A percentile compares a stretch with the other conserved stretches of the same genome.
phyloP scores from a whole-genome alignment of 1,284 basidiomycete species.

The Rhodotorula sp. region DNA sequence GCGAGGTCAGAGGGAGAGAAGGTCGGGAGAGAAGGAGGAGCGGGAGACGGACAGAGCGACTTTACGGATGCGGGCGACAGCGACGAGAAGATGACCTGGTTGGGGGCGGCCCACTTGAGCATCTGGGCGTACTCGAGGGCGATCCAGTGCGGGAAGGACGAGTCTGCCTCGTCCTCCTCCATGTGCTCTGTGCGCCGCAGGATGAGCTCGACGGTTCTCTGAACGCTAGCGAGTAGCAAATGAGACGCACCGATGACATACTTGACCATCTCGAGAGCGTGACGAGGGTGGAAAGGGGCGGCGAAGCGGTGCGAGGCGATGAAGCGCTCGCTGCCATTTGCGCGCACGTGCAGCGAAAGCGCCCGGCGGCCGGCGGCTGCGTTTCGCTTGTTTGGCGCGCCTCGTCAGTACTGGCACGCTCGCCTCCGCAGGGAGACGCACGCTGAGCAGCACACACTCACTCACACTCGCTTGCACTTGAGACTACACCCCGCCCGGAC shows the following conservation, averaged over 20 bases:
- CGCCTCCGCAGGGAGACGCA: too few species aligned
- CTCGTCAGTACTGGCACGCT: too few species aligned
- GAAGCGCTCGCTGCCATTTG: too few species aligned
- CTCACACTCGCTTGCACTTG: too few species aligned
- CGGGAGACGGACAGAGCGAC: slow-evolving; percentile 55
- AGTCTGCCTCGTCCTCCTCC: slow-evolving; percentile 83
- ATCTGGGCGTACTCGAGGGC: slow-evolving; percentile 46
- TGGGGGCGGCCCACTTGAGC: slow-evolving; percentile 60
- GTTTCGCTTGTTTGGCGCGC: too few species aligned
- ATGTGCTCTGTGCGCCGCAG: slow-evolving; percentile 70
- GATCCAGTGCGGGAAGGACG: slow-evolving; percentile 78
- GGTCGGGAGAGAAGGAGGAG: slow-evolving; percentile 54
- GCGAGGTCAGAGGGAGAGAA: slow-evolving; percentile 67
- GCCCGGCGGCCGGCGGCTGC: too few species aligned
- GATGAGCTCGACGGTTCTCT: neutral
- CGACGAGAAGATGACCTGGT: slow-evolving; percentile 77
- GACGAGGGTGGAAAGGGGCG: neutral
- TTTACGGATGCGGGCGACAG: slow-evolving; percentile 69
- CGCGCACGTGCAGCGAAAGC: too few species aligned
- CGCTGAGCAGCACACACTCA: too few species aligned
- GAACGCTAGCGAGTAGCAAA: too few species aligned
- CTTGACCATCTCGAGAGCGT: slow-evolving; percentile 17
- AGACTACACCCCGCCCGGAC: neutral
- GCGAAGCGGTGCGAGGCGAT: neutral
- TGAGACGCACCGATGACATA: slow-evolving; percentile 35